These are phyloP conservation scores for Fusarium sp. DNA, from an alignment of 2,329 filamentous ascomycete genomes.

Conservation along the genomic window DNA sequence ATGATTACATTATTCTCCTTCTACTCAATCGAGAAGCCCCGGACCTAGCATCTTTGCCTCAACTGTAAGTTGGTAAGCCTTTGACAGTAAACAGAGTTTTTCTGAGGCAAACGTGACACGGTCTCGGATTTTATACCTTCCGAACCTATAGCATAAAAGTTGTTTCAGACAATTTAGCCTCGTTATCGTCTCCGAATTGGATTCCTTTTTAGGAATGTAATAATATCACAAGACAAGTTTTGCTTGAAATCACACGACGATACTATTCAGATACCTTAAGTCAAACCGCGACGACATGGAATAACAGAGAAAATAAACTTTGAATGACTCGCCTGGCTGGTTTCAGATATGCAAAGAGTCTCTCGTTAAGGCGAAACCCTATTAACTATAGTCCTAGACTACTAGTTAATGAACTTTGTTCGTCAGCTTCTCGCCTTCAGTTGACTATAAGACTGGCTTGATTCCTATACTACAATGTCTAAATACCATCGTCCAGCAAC, in stretches of 20 bases:
- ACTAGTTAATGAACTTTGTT: rapidly evolving
- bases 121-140: neutral
- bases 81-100: neutral
- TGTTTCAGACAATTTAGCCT: neutral
- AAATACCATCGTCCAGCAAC: neutral
- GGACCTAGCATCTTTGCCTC: rapidly evolving
- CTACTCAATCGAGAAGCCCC: rapidly evolving
- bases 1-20: rapidly evolving
- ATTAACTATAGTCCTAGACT: rapidly evolving
- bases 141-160: neutral
- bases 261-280: rapidly evolving
- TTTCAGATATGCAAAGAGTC: neutral
- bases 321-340: rapidly evolving
- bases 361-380: rapidly evolving
- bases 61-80: too few relatives aligned
- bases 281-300: neutral
- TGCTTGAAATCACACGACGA: neutral
- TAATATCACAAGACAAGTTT: rapidly evolving
- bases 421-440: rapidly evolving
- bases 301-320: rapidly evolving
- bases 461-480: rapidly evolving
- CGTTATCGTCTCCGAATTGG: rapidly evolving
- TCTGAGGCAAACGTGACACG: neutral
- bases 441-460: neutral
- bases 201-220: too few relatives aligned